Base-by-base conservation (phyloP, 2,329 filamentous ascomycete species). In the Alternaria triticimaculans region DNA sequence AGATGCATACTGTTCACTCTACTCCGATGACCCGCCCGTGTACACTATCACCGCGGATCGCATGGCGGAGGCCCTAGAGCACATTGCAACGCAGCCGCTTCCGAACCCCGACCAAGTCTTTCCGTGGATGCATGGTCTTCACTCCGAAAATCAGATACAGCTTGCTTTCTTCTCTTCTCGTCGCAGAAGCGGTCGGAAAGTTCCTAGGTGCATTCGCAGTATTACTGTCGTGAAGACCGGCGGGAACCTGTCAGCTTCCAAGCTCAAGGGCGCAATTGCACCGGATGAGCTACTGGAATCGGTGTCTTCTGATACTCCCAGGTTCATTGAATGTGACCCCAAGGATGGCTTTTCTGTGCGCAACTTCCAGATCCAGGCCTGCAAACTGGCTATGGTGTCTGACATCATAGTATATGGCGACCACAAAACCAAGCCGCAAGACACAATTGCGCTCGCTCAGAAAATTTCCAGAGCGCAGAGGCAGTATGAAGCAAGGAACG, bases 301-400 rank as follows among this genome's bases (percentile, higher is more conserved):
- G 1, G 65, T 79, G 3, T 76, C 74, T n/a, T 76, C 80, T n/a
- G 80, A 83, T 12, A 80, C 81, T 15, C 81, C 87, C 48, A 85
- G 89, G 21, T 97, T 99, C 75, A 82, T 94, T 64, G 92, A 97
- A 46, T 87, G 90, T 44, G 96, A 99, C 75, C 96, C 96, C 2
- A 87, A 84, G 60, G 92, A 97, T 69, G 96, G 96, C 9, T 98
- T 98, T 77, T 97, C 93, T 5, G 94, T 98, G 46, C 89, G 96
- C 49, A 98, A 98, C 79, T 99, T 99, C 76, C 95, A 98, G 73
- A 98, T 98, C 43, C 96, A 99, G 80, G 87, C 92, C 0, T 92
- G 92, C 62, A 99, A 99, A 79, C 84, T 92, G 68, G 94, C 94
- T 58, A 88, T 92, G 68, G 87, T 96, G 9, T 97, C 94, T 1